Conservation (phyloP, 164 flowering plant species). For the Vitis labrusca region DNA sequence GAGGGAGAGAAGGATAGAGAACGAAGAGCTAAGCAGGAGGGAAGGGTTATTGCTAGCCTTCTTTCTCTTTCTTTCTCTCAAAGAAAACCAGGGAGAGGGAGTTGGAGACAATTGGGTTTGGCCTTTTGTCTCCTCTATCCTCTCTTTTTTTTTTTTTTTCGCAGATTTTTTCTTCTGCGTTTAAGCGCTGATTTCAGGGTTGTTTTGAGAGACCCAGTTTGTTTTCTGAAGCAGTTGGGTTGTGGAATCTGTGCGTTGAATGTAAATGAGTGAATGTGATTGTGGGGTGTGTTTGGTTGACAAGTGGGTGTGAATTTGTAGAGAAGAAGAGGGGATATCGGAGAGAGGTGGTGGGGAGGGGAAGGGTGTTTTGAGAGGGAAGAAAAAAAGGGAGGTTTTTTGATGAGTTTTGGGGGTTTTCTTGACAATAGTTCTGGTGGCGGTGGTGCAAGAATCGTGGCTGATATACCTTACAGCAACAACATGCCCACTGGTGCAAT, state of each 20-base stretch:
- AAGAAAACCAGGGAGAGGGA: conserved; percentile 40
- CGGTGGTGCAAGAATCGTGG: conserved; percentile 49
- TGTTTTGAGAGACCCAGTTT: conserved; percentile 8
- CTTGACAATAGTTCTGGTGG: conserved; percentile 54
- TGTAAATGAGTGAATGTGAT: background rate
- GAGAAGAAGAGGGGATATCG: conserved; percentile 2
- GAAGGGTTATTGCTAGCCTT: conserved; percentile 39
- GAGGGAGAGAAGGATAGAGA: conserved; percentile 54
- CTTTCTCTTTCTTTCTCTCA: conserved; percentile 72
- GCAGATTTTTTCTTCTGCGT: background rate
- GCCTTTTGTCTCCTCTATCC: conserved; percentile 67
- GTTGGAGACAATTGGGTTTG: conserved; percentile 58
- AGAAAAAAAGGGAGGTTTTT: conserved; percentile 18
- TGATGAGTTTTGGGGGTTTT: conserved; percentile 96
- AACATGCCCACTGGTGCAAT: conserved; percentile 65
- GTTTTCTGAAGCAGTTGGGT: background rate
- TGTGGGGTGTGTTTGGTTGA: background rate
- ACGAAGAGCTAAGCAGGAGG: conserved; percentile 48
- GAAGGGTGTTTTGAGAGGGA: background rate
- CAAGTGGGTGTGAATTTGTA: conserved; percentile 4
- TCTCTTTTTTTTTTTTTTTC: conserved; percentile 26
- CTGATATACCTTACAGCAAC: conserved; percentile 51
- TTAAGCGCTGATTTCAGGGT: too few species aligned
- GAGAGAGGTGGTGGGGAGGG: conserved; percentile 2
- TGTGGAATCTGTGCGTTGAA: background rate